phyloP scores from a whole-genome alignment of 108 stramenopile species.

The Skeletonema marinoi region DNA sequence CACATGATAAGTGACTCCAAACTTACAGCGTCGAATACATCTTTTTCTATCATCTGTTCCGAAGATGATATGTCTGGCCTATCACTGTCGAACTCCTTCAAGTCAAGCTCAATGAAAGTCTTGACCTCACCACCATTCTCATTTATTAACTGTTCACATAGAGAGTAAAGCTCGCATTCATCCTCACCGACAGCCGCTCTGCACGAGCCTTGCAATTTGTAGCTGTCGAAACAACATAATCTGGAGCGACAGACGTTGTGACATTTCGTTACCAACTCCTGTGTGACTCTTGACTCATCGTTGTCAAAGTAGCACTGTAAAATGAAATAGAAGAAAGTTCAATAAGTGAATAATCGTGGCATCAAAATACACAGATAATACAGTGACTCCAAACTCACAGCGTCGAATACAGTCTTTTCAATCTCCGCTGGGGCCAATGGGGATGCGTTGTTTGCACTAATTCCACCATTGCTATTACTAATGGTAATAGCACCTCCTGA shows the following conservation, averaged over 20 bases:
- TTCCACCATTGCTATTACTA: background rate
- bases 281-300: background rate
- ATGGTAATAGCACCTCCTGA: background rate
- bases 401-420: background rate
- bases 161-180: background rate
- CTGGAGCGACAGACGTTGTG: background rate
- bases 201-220: background rate
- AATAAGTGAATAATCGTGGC: no score
- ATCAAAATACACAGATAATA: background rate
- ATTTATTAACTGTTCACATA: background rate
- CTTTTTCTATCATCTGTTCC: no score
- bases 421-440: background rate
- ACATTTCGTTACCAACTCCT: background rate
- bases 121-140: background rate
- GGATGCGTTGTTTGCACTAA: background rate
- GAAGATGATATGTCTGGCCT: no score
- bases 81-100: no score
- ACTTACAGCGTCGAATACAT: no score
- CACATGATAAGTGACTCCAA: no score
- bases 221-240: background rate
- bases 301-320: background rate
- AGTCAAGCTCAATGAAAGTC: background rate
- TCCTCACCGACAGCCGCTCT: background rate
- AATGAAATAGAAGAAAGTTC: background rate
- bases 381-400: background rate